phyloP scores from a whole-genome alignment of 2,329 filamentous ascomycete genomes.

The Diaporthe nobilis region DNA sequence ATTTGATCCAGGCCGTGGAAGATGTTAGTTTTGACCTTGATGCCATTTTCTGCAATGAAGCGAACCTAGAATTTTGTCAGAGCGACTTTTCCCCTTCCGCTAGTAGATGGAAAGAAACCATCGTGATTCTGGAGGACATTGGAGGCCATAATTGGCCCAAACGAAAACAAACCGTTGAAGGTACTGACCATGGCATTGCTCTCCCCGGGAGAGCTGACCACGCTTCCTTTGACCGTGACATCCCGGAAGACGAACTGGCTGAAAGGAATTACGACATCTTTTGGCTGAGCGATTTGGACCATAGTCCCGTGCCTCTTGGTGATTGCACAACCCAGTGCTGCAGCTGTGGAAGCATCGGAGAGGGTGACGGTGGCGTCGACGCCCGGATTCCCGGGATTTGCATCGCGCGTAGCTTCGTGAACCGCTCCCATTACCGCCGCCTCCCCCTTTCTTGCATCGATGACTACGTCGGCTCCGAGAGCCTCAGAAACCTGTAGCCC shows the following conservation, averaged over 20 bases:
- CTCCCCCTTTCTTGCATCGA: slow-evolving; percentile 65
- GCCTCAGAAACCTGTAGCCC: slow-evolving; percentile 62
- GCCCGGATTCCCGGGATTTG: slow-evolving; percentile 55
- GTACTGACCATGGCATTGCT: slow-evolving; percentile 57
- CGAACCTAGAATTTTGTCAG: slow-evolving; percentile 46
- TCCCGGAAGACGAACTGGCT: slow-evolving; percentile 67
- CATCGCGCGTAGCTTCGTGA: slow-evolving; percentile 56
- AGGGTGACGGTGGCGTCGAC: slow-evolving; percentile 68
- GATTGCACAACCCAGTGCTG: slow-evolving; percentile 65
- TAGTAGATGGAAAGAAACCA: not conserved
- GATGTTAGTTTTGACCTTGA: slow-evolving; percentile 64
- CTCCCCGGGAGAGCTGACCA: slow-evolving; percentile 59
- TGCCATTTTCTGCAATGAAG: slow-evolving; percentile 59
- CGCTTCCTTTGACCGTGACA: slow-evolving; percentile 62
- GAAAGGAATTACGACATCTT: slow-evolving; percentile 55
- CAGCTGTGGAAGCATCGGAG: slow-evolving; percentile 64
- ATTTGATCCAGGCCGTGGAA: slow-evolving; percentile 68
- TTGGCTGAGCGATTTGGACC: slow-evolving; percentile 70
- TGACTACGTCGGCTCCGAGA: slow-evolving; percentile 64
- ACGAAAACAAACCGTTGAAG: not conserved
- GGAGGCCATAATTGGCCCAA: not conserved
- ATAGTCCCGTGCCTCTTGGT: slow-evolving; percentile 72
- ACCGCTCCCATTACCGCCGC: slow-evolving; percentile 63
- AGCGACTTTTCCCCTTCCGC: no score
- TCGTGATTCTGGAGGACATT: not conserved